phyloP scores from a whole-genome alignment of 768 basidiomycete genomes.

The Mycena rosella region DNA sequence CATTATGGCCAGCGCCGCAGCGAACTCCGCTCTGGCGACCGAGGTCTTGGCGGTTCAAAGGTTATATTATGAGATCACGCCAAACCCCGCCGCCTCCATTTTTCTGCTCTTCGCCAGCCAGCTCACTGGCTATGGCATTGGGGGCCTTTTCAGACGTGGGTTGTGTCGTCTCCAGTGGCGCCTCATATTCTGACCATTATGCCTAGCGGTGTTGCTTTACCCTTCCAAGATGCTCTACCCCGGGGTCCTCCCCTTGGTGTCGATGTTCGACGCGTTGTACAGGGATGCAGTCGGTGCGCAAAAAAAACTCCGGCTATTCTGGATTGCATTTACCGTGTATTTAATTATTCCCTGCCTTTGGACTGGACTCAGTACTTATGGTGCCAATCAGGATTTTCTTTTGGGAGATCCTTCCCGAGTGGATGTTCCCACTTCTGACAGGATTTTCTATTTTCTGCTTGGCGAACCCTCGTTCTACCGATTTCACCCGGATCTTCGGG shows the following conservation, averaged over 20 bases:
- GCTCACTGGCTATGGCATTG: conserved; percentile 65
- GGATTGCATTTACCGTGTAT: conserved; percentile 58
- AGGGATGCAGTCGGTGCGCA: conserved; percentile 52
- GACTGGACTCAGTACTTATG: neutral
- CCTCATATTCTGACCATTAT: neutral
- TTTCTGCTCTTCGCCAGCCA: conserved; percentile 50
- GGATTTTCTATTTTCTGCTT: conserved; percentile 71
- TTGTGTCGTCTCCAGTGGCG: neutral
- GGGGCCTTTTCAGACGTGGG: conserved; percentile 64
- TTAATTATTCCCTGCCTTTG: conserved; percentile 46
- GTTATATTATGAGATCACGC: conserved; percentile 65
- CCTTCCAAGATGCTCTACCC: conserved; percentile 68
- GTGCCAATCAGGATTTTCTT: conserved; percentile 53
- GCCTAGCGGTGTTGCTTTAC: conserved; percentile 60
- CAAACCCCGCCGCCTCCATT: conserved; percentile 59
- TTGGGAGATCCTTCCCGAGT: conserved; percentile 65
- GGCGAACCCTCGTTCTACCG: conserved; percentile 58
- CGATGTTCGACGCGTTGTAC: conserved; percentile 64
- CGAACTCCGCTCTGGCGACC: conserved; percentile 65
- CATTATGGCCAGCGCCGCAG: conserved; percentile 68
- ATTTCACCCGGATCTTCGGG: conserved; percentile 72
- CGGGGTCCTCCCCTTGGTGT: conserved; percentile 57
- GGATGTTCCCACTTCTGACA: conserved; percentile 73
- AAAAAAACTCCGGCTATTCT: conserved; percentile 63
- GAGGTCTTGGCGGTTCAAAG: conserved; percentile 68